These are phyloP conservation scores for Curvularia hawaiiensis DNA, from an alignment of 2,329 filamentous ascomycete species.

Conservation along the genomic window DNA sequence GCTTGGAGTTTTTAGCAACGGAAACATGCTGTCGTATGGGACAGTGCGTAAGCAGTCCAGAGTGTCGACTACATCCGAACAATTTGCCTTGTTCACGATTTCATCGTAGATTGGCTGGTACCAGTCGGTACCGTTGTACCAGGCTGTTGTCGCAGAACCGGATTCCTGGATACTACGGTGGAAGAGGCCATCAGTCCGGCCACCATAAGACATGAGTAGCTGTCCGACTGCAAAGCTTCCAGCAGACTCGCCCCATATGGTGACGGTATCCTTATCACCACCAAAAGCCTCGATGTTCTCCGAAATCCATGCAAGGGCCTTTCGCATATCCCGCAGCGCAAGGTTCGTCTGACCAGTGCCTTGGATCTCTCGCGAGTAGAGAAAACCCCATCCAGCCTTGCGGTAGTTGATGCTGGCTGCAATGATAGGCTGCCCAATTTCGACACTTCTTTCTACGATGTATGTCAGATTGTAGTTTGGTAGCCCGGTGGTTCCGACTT, in stretches of 20 bases:
- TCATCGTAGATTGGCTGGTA: conserved; percentile 56
- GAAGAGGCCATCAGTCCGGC: conserved; percentile 43
- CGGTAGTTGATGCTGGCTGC: conserved; percentile 52
- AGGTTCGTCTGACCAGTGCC: conserved; percentile 54
- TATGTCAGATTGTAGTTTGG: conserved; percentile 67
- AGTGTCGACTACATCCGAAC: conserved; percentile 53
- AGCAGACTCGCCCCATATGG: conserved; percentile 54
- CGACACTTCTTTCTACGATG: conserved; percentile 57
- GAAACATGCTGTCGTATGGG: conserved; percentile 64
- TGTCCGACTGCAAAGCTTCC: conserved; percentile 51
- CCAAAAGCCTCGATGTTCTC: conserved; percentile 53
- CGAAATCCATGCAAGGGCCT: conserved; percentile 53
- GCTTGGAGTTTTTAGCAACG: conserved; percentile 54
- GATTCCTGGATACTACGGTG: conserved; percentile 47
- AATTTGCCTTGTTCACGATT: conserved; percentile 58
- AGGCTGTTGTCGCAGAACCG: conserved; percentile 46
- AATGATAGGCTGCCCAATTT: conserved; percentile 45
- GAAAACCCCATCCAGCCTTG: conserved; percentile 71
- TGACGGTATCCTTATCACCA: conserved; percentile 49
- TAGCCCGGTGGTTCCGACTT: conserved; percentile 51
- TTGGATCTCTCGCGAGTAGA: conserved; percentile 56
- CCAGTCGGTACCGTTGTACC: conserved; percentile 48
- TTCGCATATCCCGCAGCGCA: conserved; percentile 50
- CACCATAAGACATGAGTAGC: conserved; percentile 42
- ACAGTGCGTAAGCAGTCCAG: conserved; percentile 61